A percentile compares a stretch with the other conserved stretches of the same genome.
These are phyloP conservation scores for Hypoxylon crocopeplum DNA, from an alignment of 495 filamentous ascomycete genomes.

Conservation along the genomic window DNA sequence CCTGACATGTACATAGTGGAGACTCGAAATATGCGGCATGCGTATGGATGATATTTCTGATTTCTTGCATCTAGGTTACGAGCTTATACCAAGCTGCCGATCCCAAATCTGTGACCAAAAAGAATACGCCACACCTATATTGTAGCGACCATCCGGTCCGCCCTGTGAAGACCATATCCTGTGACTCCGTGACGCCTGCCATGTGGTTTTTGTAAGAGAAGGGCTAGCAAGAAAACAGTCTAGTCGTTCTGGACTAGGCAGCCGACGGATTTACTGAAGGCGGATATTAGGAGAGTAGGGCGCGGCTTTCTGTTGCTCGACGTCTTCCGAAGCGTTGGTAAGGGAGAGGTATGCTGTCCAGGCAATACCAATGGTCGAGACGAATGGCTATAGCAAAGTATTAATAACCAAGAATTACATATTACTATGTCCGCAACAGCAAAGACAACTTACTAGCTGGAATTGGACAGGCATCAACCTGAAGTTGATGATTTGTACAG, in stretches of 20 bases:
- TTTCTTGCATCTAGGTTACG: constrained; percentile 27
- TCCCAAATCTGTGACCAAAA: constrained; percentile 7
- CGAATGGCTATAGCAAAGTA: constrained; percentile 75
- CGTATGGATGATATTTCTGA: neutral
- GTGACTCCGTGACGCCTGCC: constrained; percentile 24
- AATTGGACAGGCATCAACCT: constrained; percentile 93
- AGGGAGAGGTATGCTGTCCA: constrained; percentile 99
- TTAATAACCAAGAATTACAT: constrained; percentile 16
- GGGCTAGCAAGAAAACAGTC: constrained; percentile 4
- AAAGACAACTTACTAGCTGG: constrained; percentile 78
- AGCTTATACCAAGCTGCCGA: constrained; percentile 1
- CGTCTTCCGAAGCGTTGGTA: constrained; percentile 85
- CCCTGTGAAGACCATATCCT: constrained; percentile 5
- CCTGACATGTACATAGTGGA: no score
- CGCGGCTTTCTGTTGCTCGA: constrained; percentile 32
- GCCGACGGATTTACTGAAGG: constrained; percentile 29
- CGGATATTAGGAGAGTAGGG: constrained; percentile 42
- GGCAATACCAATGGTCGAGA: constrained; percentile 93
- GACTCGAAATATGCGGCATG: neutral
- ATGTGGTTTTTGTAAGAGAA: neutral
- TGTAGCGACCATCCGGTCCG: neutral
- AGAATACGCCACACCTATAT: constrained; percentile 12
- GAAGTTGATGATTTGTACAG: constrained; percentile 97
- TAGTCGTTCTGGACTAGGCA: neutral
- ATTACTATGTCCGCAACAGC: neutral